phyloP scores from a whole-genome alignment of 2,329 filamentous ascomycete species.

The Myrmaecium sp. region DNA sequence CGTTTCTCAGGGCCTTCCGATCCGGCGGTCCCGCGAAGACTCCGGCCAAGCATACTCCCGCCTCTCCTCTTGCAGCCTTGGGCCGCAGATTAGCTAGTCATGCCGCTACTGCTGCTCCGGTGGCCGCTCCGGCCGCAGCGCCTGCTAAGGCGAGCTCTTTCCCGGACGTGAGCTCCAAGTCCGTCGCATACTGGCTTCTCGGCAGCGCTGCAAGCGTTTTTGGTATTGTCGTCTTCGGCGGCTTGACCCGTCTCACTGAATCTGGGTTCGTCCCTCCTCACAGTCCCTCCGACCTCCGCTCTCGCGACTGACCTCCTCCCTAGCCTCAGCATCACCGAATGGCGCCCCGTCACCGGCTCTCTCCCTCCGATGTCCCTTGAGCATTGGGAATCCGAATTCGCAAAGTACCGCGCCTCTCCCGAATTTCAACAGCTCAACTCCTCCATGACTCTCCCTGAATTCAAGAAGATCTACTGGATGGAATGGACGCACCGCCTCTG shows the following conservation, averaged over 20 bases:
- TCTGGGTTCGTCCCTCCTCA: constrained; percentile 52
- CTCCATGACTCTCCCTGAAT: constrained; percentile 81
- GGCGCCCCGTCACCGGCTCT: constrained; percentile 88
- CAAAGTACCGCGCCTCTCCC: constrained; percentile 79
- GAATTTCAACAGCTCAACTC: constrained; percentile 89
- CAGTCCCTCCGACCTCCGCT: neutral
- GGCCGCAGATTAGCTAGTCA: constrained; percentile 4
- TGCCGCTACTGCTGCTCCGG: constrained; percentile 7
- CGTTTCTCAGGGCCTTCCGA: constrained; percentile 15
- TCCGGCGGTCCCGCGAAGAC: constrained; percentile 17
- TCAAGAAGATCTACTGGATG: constrained; percentile 99
- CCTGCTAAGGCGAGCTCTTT: constrained; percentile 19
- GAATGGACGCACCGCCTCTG: constrained; percentile 94
- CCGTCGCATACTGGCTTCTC: constrained; percentile 81
- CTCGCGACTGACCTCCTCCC: constrained; percentile 7
- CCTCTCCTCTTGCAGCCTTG: constrained; percentile 3
- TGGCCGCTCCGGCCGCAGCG: constrained; percentile 5
- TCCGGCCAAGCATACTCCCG: neutral
- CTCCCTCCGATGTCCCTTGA: constrained; percentile 60
- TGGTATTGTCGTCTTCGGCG: constrained; percentile 90
- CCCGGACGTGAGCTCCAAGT: constrained; percentile 51
- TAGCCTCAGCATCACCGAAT: constrained; percentile 96
- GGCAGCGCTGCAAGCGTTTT: constrained; percentile 88
- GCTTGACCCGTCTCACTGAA: constrained; percentile 83
- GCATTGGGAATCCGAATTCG: constrained; percentile 87